Percentiles rank a stretch among this genome's conserved stretches.
These are phyloP conservation scores for Abrus precatorius DNA, from an alignment of 306 rosid species.

Conservation along the genomic window DNA sequence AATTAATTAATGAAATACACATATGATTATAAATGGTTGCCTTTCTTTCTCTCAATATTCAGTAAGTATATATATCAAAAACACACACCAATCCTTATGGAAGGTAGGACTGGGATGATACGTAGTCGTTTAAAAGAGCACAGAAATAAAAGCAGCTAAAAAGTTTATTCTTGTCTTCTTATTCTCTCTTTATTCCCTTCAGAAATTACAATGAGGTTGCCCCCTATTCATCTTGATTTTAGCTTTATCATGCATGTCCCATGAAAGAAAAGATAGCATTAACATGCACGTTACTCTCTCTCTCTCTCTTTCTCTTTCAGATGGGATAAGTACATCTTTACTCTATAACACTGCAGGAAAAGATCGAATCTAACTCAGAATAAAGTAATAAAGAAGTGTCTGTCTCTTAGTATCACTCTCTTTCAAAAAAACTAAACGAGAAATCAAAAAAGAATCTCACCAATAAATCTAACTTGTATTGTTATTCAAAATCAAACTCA, in stretches of 20 bases:
- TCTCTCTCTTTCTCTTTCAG: constrained; percentile 50
- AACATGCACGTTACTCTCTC: constrained; percentile 79
- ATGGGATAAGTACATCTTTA: constrained; percentile 55
- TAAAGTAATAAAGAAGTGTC: constrained; percentile 72
- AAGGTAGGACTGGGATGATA: constrained; percentile 37
- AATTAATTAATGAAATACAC: not conserved
- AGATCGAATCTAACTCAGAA: constrained; percentile 73
- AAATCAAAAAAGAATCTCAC: constrained; percentile 27
- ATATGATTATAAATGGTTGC: not conserved
- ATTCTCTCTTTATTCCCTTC: constrained; percentile 54
- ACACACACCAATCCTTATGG: constrained; percentile 19
- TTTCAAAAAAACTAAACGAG: constrained; percentile 20
- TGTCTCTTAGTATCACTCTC: constrained; percentile 54
- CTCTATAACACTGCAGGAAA: constrained; percentile 51
- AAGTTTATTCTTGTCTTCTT: constrained; percentile 91
- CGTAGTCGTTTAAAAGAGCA: constrained; percentile 51
- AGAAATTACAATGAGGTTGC: constrained; percentile 75
- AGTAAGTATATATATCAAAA: not conserved
- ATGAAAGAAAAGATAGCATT: constrained; percentile 61
- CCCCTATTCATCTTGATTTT: constrained; percentile 52
- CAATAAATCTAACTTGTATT: constrained; percentile 42
- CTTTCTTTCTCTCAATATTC: not conserved
- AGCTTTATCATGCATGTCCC: constrained; percentile 84
- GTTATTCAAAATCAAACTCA: constrained; percentile 49
- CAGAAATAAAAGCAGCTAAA: constrained; percentile 49